Base-by-base conservation (phyloP, 768 basidiomycete genomes). In the Tylopilus cervinicoccineus region DNA sequence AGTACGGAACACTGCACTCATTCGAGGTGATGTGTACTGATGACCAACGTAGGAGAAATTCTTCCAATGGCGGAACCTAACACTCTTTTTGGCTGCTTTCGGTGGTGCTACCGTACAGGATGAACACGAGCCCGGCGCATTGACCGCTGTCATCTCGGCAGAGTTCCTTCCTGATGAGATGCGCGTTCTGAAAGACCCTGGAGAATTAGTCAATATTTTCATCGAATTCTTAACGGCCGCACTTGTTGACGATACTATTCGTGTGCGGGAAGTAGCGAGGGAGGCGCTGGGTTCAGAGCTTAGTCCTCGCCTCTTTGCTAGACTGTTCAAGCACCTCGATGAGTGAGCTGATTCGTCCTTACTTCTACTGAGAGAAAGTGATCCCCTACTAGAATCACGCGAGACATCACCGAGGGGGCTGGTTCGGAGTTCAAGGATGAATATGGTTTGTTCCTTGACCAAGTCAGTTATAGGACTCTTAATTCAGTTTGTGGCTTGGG, bases 51-150 rank as follows among this genome's bases (percentile, higher is more conserved):
- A 91, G 88, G 88, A 90, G 17, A 76, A 81, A 55, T 78, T 83
- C 34, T 78, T 75, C 31, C 86, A 91, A 55, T 96, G 93, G 92
- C 84, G 88, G 58, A 91, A 93, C 60, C 70, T 91, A 12, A 84
- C 87, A 0, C 68, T 91, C 20, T 89, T 86, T 66, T 71, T 94
- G 32, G 81, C 88, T 4, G 79, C 87, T 0, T 75, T 84, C n/a
- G 82, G 83, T 31, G 85, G 86, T 5, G 71, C 79, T 6, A 85
- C 85, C 52, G 68, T 80, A 17, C 69, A 73, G 33, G 79, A 85
- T 14, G 69, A 73, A 37, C 72, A 76, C 27, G 72, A 81, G 34
- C 65, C 76, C 28, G 65, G 68, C n/a, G 71, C 75, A 20, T 67
- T 89, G 20, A 69, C 75, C 16, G 58, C 72, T 8, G 70, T 83